A percentile compares a stretch with the other conserved stretches of the same genome.
phyloP scores from a whole-genome alignment of 2,329 filamentous ascomycete species.

The Blastomyces gilchristii region DNA sequence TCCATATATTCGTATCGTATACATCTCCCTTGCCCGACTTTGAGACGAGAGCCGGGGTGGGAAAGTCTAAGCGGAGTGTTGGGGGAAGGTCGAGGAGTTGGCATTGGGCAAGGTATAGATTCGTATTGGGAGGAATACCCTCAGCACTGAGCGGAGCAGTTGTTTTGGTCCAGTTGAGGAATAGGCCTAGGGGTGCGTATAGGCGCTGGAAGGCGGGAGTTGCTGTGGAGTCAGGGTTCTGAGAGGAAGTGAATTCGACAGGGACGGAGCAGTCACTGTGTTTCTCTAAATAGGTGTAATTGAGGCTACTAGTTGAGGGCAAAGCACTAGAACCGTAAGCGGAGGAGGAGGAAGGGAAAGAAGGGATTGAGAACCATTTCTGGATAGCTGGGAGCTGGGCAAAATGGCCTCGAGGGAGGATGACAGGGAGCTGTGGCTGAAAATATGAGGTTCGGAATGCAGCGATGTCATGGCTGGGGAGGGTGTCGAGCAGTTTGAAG shows the following conservation, averaged over 20 bases:
- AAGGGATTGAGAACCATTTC: conserved; percentile 47
- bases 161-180: conserved; percentile 45
- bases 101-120: conserved; percentile 81
- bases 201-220: conserved; percentile 36
- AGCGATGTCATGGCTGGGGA: conserved; percentile 26
- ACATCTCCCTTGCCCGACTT: conserved; percentile 64
- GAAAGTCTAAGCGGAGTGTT: conserved; percentile 54
- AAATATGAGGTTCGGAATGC: conserved; percentile 48
- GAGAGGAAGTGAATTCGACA: conserved; percentile 45
- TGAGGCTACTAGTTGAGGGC: conserved; percentile 20
- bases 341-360: conserved; percentile 22
- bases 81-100: conserved; percentile 58
- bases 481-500: conserved; percentile 20
- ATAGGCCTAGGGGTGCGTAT: conserved; percentile 47
- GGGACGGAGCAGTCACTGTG: conserved; percentile 45
- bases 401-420: conserved; percentile 40
- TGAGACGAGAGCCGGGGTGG: conserved; percentile 54
- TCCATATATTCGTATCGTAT: conserved; percentile 81
- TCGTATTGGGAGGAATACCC: conserved; percentile 18
- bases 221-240: background rate
- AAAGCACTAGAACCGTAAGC: conserved; percentile 16
- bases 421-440: conserved; percentile 41
- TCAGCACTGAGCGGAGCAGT: conserved; percentile 17
- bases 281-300: conserved; percentile 36
- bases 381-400: conserved; percentile 42